These are phyloP conservation scores for Filosporella fistucella DNA, from an alignment of 495 filamentous ascomycete genomes.

Conservation along the genomic window DNA sequence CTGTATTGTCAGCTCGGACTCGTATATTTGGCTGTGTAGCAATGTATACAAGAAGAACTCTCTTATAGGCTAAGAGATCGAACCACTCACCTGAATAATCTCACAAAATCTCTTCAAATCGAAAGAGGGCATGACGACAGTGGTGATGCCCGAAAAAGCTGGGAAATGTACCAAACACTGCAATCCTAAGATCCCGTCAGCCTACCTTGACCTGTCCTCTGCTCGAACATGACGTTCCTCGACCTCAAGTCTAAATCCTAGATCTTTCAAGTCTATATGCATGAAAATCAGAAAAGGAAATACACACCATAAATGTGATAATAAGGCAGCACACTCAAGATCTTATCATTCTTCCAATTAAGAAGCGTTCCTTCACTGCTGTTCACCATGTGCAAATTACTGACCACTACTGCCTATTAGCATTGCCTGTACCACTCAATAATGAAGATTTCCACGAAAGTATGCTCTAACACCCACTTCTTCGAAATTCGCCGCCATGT, in stretches of 20 bases:
- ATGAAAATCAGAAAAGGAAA: neutral
- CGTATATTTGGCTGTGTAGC: no score
- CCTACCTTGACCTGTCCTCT: neutral
- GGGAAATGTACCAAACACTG: slow-evolving; percentile 57
- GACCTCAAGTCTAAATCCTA: neutral
- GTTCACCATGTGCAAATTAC: slow-evolving; percentile 58
- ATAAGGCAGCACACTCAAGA: slow-evolving; percentile 64
- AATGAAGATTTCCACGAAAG: no score
- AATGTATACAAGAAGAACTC: no score
- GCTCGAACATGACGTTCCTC: neutral
- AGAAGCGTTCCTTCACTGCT: slow-evolving; percentile 28
- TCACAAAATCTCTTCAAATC: slow-evolving; percentile 67
- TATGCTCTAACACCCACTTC: no score
- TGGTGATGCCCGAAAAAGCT: slow-evolving; percentile 61
- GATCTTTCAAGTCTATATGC: neutral
- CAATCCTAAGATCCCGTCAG: slow-evolving; percentile 4
- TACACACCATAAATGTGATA: slow-evolving; percentile 59
- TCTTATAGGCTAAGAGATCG: no score
- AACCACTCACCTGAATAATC: no score
- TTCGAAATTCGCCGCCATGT: no score
- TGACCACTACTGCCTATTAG: no score
- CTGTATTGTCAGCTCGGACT: no score
- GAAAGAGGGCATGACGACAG: slow-evolving; percentile 72
- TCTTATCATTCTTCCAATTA: slow-evolving; percentile 14
- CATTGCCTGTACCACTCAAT: no score